Percentiles rank a stretch among this genome's conserved stretches.
Conservation (phyloP, 163 green algal species). For the Scenedesmus sp. region DNA sequence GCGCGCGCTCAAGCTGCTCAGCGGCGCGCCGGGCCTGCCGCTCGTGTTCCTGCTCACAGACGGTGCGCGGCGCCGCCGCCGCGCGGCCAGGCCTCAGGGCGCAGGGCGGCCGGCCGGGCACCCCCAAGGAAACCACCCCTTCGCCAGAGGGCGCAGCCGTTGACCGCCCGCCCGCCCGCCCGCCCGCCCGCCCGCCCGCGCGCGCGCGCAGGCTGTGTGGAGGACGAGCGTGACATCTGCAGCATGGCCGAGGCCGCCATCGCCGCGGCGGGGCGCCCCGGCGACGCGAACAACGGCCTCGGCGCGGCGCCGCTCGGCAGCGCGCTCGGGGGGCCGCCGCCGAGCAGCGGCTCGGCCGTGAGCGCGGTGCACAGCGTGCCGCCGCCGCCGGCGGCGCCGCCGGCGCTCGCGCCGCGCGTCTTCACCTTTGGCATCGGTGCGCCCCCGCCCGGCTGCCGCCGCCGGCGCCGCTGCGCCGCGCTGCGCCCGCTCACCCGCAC, state of each 20-base stretch:
- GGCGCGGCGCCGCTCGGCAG: neutral
- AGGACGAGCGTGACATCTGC: constrained; percentile 44
- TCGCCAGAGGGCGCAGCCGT: no score
- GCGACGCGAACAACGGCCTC: constrained; percentile 4
- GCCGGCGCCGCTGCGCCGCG: neutral
- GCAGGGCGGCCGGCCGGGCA: no score
- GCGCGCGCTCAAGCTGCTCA: constrained; percentile 45
- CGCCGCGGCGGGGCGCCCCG: neutral
- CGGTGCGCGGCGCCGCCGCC: no score
- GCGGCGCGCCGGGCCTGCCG: constrained; percentile 46
- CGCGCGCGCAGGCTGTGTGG: constrained; percentile 24
- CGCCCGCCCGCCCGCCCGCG: no score
- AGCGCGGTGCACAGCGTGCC: neutral
- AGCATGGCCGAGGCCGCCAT: constrained; percentile 25
- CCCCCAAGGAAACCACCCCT: no score
- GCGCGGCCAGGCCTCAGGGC: no score
- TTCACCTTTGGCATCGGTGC: constrained; percentile 46
- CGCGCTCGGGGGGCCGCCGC: no score
- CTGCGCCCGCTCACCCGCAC: neutral
- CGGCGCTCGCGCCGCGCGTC: constrained; percentile 24
- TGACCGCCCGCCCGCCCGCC: no score
- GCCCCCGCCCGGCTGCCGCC: no score
- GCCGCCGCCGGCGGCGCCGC: neutral
- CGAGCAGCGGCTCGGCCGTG: no score
- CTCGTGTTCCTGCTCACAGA: constrained; percentile 79